Base-by-base conservation (phyloP, 352 stramenopile species). In the Blastocystis sp. region DNA sequence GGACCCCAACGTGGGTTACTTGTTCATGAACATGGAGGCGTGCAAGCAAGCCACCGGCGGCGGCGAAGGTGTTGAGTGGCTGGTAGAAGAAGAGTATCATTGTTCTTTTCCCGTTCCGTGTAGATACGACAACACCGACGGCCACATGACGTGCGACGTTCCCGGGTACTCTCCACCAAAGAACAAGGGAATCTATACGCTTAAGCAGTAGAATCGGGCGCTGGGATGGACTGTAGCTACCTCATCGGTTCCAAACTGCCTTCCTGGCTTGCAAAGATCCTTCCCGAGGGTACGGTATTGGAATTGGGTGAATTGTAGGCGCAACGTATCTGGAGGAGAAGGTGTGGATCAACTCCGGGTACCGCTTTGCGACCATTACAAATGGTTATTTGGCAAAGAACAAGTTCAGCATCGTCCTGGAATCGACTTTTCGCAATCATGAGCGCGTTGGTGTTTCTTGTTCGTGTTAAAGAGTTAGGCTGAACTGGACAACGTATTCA, bases 41-140 rank as follows among this genome's bases (percentile, higher is more conserved):
- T 77, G 68, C 48, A 61, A 62, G 21, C 45, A 43, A 59, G 68
- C 68, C 28, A 77, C 68, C n/a, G 68, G 68, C 17, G 68, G 68
- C 19, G 68, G 68, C 48, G 68, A 77, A 57, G 68, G 68, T 34
- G 68, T 77, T 2, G 68, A 77, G 28, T 77, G 68, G 68, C 38
- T 77, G 17, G 43, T 62, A 3, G 68, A 77, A 77, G 68, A 77
- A 34, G 43, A 77, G 68, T 62, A 38, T 9, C 2, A 34, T 28
- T 21, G 14, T 42, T 40, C 4, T 9, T n/a, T 34, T 3, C 7
- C 10, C 52, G 24, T 77, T 4, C 21, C 0, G 3, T 14, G 10
- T 77, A 77, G 68, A 21, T 77, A 77, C 21, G 68, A 77, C 42
- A 77, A 77, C 28, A 77, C 68, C 4, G 68, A 77, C 28, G 68